Evolutionary conservation across 2,329 filamentous ascomycete genomes (phyloP), one percentile per base, ranked within the genome.

Genomic region (Paramyrothecium sp.): DNA sequence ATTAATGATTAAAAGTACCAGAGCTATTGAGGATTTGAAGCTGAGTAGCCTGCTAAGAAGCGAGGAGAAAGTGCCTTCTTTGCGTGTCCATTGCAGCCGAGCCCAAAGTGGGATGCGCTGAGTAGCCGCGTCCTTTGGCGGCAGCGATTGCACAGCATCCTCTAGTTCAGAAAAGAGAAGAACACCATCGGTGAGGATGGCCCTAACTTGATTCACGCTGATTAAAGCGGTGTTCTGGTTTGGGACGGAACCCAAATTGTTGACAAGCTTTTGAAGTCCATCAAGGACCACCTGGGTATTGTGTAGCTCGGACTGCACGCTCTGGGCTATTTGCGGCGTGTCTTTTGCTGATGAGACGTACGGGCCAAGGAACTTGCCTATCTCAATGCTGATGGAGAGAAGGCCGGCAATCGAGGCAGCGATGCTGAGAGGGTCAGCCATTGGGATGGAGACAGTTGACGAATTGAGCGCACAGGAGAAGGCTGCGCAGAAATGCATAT

Each of bases 121-220:
- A 0, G 33, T 12, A 2, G 0, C 7, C 0, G 19, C 17, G 0
- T 56, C 51, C 2, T 48, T 30, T 0, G 53, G 0, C 11, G 55
- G n/a, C 3, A 63, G 16, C 0, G 59, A 60, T 1, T n/a, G 20
- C 8, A 60, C 41, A 7, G 54, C 44, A 0, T 19, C 38, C 3
- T 63, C 56, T 1, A 63, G 5, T 5, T 63, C 59, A 0, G 61
- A 63, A 12, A 63, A 63, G 0, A 63, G 7, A 0, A 63, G 53
- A 0, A 63, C 61, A 0, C 61, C 61, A 1, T 60, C 61, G 0
- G 61, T 63, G 2, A 63, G 51, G 0, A 63, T 12, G 0, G 57
- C 10, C 1, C 61, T 48, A 0, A 63, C 52, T n/a, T 63, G 57
- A 0, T 63, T 33, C 0, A 63, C 19, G 0, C 51, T 51, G 0